Evolutionary conservation across 306 rosid species (phyloP).

Genomic region (Vigna radiata): DNA sequence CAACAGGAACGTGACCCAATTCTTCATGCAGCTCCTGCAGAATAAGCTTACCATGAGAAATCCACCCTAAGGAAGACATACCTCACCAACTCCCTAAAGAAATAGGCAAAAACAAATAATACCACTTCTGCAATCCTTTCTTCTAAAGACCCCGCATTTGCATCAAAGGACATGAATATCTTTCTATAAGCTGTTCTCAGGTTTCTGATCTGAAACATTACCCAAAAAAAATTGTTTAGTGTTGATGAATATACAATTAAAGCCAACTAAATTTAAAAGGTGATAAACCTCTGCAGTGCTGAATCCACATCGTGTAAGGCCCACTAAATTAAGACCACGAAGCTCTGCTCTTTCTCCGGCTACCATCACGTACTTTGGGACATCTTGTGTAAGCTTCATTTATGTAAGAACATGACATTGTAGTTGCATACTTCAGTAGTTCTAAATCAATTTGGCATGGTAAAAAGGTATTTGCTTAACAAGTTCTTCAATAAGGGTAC

Average conservation of each 20-base stretch:
- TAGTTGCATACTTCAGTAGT: slow-evolving; percentile 39
- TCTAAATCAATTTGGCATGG: slow-evolving; percentile 37
- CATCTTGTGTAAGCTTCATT: slow-evolving; percentile 84
- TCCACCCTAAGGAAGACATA: neutral
- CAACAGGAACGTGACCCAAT: slow-evolving; percentile 60
- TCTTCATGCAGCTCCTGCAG: slow-evolving; percentile 75
- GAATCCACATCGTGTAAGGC: slow-evolving; percentile 81
- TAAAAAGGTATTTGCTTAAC: slow-evolving; percentile 39
- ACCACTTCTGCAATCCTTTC: slow-evolving; percentile 87
- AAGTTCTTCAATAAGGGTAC: slow-evolving; percentile 29
- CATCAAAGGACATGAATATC: slow-evolving; percentile 73
- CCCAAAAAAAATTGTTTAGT: slow-evolving; percentile 39
- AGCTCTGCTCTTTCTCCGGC: slow-evolving; percentile 86
- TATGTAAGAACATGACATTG: slow-evolving; percentile 45
- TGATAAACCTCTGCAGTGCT: slow-evolving; percentile 64
- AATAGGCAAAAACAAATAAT: slow-evolving; percentile 21
- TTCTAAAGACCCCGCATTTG: slow-evolving; percentile 64
- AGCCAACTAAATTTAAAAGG: slow-evolving; percentile 33
- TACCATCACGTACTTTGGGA: slow-evolving; percentile 89
- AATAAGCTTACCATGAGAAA: slow-evolving; percentile 37
- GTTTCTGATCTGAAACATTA: slow-evolving; percentile 66
- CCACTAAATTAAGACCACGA: slow-evolving; percentile 87
- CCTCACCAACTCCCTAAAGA: slow-evolving; percentile 23
- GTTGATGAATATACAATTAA: slow-evolving; percentile 33
- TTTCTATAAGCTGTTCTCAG: slow-evolving; percentile 77